These are phyloP conservation scores for Syncephalastrum contaminatum DNA, from an alignment of 371 early-diverging fungal genomes.

Conservation along the genomic window DNA sequence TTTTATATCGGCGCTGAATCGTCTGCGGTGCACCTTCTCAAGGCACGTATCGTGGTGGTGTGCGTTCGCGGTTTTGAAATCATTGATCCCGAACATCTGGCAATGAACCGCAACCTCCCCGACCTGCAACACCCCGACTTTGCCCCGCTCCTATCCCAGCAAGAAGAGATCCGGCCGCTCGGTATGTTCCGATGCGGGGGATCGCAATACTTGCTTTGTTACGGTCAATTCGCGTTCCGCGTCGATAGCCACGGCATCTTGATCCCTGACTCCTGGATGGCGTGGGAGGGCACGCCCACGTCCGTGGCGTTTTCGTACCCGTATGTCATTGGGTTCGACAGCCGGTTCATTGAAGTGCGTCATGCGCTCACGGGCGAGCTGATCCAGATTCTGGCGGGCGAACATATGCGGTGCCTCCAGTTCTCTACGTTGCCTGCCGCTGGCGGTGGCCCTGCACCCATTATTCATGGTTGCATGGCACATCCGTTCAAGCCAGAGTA, in stretches of 20 bases:
- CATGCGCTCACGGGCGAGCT: constrained; percentile 51
- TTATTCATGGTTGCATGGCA: constrained; percentile 32
- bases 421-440: constrained; percentile 15
- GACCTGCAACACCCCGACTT: constrained; percentile 24
- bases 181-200: constrained; percentile 76
- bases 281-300: constrained; percentile 56
- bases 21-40: constrained; percentile 76
- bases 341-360: constrained; percentile 80
- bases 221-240: constrained; percentile 84
- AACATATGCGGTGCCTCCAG: constrained; percentile 23
- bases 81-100: constrained; percentile 77
- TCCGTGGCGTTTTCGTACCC: constrained; percentile 66
- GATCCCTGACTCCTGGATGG: constrained; percentile 18
- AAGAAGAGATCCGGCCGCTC: constrained; percentile 57
- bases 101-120: constrained; percentile 45
- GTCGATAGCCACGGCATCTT: constrained; percentile 64
- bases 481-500: constrained; percentile 31
- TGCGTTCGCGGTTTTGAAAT: constrained; percentile 92
- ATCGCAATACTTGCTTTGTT: constrained; percentile 77
- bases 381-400: constrained; percentile 32
- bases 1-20: constrained; percentile 90
- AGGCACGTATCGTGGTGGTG: constrained; percentile 81
- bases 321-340: constrained; percentile 82
- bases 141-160: constrained; percentile 10
- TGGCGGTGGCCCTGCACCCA: constrained; percentile 13